Evolutionary conservation across 2,329 filamentous ascomycete genomes (phyloP), one percentile per base, ranked within the genome.

Genomic region (Cadophora sp.): DNA sequence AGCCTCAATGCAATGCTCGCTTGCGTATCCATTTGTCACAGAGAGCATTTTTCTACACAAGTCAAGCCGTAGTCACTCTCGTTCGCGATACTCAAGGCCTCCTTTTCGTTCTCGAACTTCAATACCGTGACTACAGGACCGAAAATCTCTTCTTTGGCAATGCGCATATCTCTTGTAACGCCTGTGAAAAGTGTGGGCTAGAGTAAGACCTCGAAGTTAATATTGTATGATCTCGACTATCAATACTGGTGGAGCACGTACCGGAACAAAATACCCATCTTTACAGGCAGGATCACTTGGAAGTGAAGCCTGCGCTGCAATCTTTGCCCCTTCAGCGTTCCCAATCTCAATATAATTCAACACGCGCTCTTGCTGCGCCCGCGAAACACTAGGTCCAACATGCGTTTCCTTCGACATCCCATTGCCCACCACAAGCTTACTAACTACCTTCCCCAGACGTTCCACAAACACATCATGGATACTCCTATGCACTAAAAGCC

Each of bases 281-380:
- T 59, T 56, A 37, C 37, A 60, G 14, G n/a, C n/a, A 8, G 26
- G 31, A 24, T 68, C 56, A 8, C 16, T 34, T 9, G 55, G 40
- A 31, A 56, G 85, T 19, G 80, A 79, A 24, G 77, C 75, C 11
- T 80, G 80, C 1, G 77, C 73, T 7, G 77, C 68, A 1, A 82
- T 69, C 3, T 68, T 79, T 1, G 79, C 80, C 9, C 81, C 81
- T 55, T 80, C 79, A 9, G 73, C 74, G 70, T 81, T 81, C 2
- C 79, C 81, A 24, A 76, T 73, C 22, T 81, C 77, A 31, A 84
- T 79, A 69, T 37, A 82, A 84, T 0, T 75, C 26, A 26, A 34
- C 27, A 43, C 40, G 14, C 40, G 12, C 40, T 43, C 4, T 16
- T 19, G 40, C 40, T 43, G 40, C 12, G 16, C 16, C 40, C 19